These are phyloP conservation scores for Xylariales sp. DNA, from an alignment of 2,329 filamentous ascomycete species.

Conservation along the genomic window DNA sequence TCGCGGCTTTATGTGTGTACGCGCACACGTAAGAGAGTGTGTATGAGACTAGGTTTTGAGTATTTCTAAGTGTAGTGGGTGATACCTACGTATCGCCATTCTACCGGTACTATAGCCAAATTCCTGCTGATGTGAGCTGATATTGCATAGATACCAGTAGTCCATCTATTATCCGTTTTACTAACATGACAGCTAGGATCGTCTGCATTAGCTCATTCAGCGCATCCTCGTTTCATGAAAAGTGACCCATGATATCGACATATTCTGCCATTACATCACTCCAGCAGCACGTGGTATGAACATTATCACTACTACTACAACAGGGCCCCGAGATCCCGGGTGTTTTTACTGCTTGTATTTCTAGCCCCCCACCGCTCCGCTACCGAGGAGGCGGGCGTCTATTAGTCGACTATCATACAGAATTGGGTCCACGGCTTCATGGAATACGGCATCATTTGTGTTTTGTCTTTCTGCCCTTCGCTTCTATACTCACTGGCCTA, in stretches of 20 bases:
- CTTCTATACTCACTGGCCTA: background rate
- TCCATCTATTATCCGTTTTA: background rate
- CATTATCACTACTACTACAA: background rate
- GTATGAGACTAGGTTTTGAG: background rate
- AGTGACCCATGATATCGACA: background rate
- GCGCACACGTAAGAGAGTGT: background rate
- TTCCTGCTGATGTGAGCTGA: background rate
- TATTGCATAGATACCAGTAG: background rate
- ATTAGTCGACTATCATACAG: conserved; percentile 38
- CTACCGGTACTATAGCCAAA: background rate
- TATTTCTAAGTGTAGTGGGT: background rate
- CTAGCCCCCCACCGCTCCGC: conserved; percentile 1
- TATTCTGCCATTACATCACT: background rate
- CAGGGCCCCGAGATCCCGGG: background rate
- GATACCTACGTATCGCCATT: background rate
- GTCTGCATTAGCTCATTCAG: background rate
- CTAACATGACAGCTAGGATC: background rate
- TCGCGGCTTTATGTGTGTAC: background rate
- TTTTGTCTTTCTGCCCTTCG: conserved; percentile 3
- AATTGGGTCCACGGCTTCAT: background rate
- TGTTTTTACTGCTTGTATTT: conserved; percentile 33
- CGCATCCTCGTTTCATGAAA: background rate
- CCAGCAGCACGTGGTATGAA: background rate
- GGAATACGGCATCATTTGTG: background rate
- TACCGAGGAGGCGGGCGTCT: conserved; percentile 26